Base-by-base conservation (phyloP, 2,329 filamentous ascomycete species). In the Amesomyces nigricolor region DNA sequence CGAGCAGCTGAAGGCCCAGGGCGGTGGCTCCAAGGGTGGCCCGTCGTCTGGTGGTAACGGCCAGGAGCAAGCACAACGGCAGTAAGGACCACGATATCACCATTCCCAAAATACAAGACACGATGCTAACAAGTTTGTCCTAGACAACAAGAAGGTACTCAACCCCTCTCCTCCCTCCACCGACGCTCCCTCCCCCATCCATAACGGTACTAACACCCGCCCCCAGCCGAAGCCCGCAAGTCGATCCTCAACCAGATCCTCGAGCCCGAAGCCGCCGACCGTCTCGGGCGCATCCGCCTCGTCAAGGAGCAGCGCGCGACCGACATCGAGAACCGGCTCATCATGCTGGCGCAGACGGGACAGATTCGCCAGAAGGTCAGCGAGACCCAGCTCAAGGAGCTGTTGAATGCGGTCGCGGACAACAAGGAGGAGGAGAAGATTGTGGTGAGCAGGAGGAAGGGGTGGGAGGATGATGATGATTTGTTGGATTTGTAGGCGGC, bases 231-330 rank as follows among this genome's bases (percentile, higher is more conserved):
- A 70, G 86, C 87, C 39, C 87, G 90, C 57, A 77, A 84, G 65
- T 79, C 82, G 57, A 87, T 96, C 64, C 85, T 99, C 60, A 82
- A 81, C 64, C 94, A 97, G 73, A 97, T 99, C 76, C 89, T 99
- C 59, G 86, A 91, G 66, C 94, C 94, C 63, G 90, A 92, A 68
- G 94, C 94, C 16, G 88, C 90, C 58, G 94, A 99, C 75, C 88
- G 94, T 13, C 81, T 99, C 1, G 90, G 89, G 55, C 89, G 94
- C 62, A 97, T 99, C 74, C 87, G 92, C 35, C 85, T 99, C 58
- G 94, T 99, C 68, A 97, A 97, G 75, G 90, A 91, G 70, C 86
- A 87, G 64, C 89, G 94, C 66, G 94, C 94, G 37, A 82, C 80
- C 59, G 91, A 96, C 67, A 83, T 99, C 55, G 94, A 99, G 77